phyloP scores from a whole-genome alignment of 371 early-diverging fungal species.

The Mucor indicus region DNA sequence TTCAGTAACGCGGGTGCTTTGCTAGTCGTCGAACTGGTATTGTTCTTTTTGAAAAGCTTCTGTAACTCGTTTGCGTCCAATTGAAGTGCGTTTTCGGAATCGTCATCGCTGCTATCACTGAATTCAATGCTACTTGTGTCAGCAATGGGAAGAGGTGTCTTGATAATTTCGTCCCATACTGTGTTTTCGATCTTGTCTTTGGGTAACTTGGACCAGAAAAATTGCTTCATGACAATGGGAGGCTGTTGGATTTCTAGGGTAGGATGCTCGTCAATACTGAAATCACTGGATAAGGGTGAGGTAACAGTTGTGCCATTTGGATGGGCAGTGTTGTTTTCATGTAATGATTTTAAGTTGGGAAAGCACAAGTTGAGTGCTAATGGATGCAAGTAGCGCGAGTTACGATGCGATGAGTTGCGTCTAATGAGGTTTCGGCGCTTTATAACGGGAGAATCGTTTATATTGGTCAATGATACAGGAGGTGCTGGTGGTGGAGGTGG shows the following conservation, averaged over 20 bases:
- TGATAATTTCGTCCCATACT: slow-evolving; percentile 54
- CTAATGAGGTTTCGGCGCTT: slow-evolving; percentile 8
- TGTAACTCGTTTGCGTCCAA: slow-evolving; percentile 42
- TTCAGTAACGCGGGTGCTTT: neutral
- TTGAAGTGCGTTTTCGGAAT: slow-evolving; percentile 17
- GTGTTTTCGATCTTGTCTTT: slow-evolving; percentile 51
- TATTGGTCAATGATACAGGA: neutral
- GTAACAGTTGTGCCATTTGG: neutral
- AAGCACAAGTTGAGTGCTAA: slow-evolving; percentile 43
- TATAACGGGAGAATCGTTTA: neutral
- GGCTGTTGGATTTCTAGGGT: neutral
- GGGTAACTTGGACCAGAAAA: slow-evolving; percentile 63
- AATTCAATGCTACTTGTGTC: slow-evolving; percentile 18
- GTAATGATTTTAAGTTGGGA: slow-evolving; percentile 35
- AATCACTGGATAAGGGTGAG: neutral
- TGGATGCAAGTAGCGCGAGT: slow-evolving; percentile 42
- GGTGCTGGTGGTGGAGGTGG: slow-evolving; percentile 29
- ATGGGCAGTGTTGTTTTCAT: slow-evolving; percentile 22
- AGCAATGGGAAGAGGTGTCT: slow-evolving; percentile 4
- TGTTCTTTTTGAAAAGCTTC: slow-evolving; percentile 33
- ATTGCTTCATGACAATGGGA: slow-evolving; percentile 35
- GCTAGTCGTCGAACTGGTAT: neutral
- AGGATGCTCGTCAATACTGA: neutral
- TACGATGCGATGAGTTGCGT: slow-evolving; percentile 16
- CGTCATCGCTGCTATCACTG: slow-evolving; percentile 16